Percentiles rank a stretch among this genome's conserved stretches.
These are phyloP conservation scores for Pichia heedii DNA, from an alignment of 805 yeast genomes.

Conservation along the genomic window DNA sequence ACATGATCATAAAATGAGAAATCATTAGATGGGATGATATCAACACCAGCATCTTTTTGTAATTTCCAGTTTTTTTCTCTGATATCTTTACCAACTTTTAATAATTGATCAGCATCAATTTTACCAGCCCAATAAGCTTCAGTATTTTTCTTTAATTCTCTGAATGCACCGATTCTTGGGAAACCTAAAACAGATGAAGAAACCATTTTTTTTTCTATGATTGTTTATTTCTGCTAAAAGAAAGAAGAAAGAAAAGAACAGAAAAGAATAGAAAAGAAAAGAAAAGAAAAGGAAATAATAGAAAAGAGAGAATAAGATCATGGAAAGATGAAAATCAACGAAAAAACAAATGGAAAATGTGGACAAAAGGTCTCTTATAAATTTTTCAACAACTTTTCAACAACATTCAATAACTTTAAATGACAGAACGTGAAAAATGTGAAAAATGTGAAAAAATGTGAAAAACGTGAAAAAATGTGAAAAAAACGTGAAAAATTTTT, in stretches of 20 bases:
- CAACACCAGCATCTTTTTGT: conserved; percentile 96
- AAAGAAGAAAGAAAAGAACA: background rate
- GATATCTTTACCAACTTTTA: conserved; percentile 89
- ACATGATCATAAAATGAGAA: conserved; percentile 98
- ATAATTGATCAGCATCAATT: conserved; percentile 74
- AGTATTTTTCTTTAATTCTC: conserved; percentile 98
- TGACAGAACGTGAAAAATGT: too few relatives aligned
- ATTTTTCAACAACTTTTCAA: too few relatives aligned
- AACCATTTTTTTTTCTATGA: too few relatives aligned
- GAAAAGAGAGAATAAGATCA: too few relatives aligned
- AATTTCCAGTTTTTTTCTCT: conserved; percentile 97
- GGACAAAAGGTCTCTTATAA: too few relatives aligned
- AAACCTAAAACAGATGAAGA: conserved; percentile 96
- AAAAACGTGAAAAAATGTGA: too few relatives aligned
- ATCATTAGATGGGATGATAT: conserved; percentile 93
- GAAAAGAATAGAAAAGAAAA: background rate
- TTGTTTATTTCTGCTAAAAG: conserved; percentile 12
- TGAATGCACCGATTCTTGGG: conserved; percentile 99
- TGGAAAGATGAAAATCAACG: too few relatives aligned
- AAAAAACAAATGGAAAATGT: too few relatives aligned
- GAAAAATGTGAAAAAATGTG: too few relatives aligned
- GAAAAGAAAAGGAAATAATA: too few relatives aligned
- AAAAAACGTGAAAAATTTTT: too few relatives aligned
- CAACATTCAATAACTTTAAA: too few relatives aligned
- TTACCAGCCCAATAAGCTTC: conserved; percentile 99